Evolutionary conservation across 305 asterid genomes (phyloP).

Genomic region (Caryopteris hybrid): DNA sequence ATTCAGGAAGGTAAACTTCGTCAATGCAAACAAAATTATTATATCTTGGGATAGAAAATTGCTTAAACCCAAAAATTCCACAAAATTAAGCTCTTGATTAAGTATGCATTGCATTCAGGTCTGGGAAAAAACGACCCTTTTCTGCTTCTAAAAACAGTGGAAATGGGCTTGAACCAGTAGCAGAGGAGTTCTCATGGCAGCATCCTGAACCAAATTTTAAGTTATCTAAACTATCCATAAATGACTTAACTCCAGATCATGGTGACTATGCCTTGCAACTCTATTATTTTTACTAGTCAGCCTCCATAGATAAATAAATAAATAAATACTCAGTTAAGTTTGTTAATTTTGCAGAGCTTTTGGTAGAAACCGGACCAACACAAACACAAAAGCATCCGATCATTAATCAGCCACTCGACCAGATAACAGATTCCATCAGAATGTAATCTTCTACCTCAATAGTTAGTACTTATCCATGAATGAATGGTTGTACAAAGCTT

Average conservation of each 20-base stretch:
- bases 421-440: conserved; percentile 66
- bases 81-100: conserved; percentile 8
- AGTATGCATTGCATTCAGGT: conserved; percentile 34
- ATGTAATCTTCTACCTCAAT: conserved; percentile 38
- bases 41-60: not conserved
- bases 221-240: conserved; percentile 43
- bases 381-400: conserved; percentile 60
- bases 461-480: not conserved
- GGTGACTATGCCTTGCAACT: conserved; percentile 31
- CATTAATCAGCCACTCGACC: conserved; percentile 49
- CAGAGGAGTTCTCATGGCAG: conserved; percentile 66
- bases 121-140: conserved; percentile 59
- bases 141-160: conserved; percentile 63
- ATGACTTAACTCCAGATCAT: conserved; percentile 39
- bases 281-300: not conserved
- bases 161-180: conserved; percentile 72
- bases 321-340: not conserved
- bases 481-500: not conserved
- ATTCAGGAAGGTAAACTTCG: conserved; percentile 59
- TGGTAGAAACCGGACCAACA: conserved; percentile 89
- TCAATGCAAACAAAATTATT: not conserved
- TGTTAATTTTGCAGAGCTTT: conserved; percentile 41
- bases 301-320: not conserved
- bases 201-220: conserved; percentile 49
- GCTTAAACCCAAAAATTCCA: not conserved